Percentiles rank a stretch among this genome's conserved stretches.
Evolutionary conservation across 106 monocot species (phyloP).

Genomic region (Apostasia ramifera): DNA sequence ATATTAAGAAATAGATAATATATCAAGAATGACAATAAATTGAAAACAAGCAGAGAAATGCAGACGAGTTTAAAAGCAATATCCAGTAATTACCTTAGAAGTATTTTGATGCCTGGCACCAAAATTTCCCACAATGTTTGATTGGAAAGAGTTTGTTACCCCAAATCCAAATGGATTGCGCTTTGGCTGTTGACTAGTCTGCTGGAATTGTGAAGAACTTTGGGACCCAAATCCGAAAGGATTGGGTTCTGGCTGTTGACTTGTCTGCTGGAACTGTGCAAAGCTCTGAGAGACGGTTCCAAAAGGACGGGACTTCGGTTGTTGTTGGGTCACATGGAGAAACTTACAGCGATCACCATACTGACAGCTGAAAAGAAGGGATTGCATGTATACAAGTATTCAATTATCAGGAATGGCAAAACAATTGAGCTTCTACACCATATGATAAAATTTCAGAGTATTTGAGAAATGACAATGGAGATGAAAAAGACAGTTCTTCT

Average conservation of each 20-base stretch:
- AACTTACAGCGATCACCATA: conserved; percentile 92
- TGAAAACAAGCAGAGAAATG: too few relatives aligned
- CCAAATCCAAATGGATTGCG: conserved; percentile 89
- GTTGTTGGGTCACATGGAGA: conserved; percentile 58
- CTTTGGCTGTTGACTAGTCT: conserved; percentile 39
- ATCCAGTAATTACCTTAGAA: conserved; percentile 23
- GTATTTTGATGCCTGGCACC: conserved; percentile 22
- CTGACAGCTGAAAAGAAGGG: conserved; percentile 61
- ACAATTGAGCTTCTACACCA: background rate
- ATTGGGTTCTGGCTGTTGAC: conserved; percentile 58
- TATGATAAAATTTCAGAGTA: background rate
- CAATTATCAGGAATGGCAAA: background rate
- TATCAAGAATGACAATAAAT: background rate
- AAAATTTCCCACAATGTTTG: conserved; percentile 23
- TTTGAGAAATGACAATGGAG: background rate
- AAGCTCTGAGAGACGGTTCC: conserved; percentile 28
- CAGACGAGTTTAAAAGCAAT: background rate
- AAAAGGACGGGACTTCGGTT: conserved; percentile 33
- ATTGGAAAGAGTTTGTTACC: conserved; percentile 32
- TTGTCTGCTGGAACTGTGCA: conserved; percentile 10
- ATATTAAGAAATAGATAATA: background rate
- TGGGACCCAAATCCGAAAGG: conserved; percentile 83
- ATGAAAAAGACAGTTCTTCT: background rate
- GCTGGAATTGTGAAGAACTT: conserved; percentile 19
- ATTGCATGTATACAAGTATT: background rate